phyloP scores from a whole-genome alignment of 257 asterid species.

The Capsicum chinense region DNA sequence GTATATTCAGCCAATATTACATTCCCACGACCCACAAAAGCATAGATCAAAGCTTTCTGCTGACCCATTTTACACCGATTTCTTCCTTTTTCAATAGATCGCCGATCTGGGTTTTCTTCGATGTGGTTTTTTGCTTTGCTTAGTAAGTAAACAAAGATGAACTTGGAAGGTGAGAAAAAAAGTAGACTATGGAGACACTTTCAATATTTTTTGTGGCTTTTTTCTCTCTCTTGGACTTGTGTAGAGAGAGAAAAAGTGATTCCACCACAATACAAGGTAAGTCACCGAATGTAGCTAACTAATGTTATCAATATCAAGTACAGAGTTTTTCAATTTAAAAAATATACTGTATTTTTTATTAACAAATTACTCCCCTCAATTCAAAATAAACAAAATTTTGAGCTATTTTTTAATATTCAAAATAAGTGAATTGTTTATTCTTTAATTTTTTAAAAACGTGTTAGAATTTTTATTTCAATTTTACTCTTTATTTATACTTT shows the following conservation, averaged over 20 bases:
- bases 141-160: slow-evolving; percentile 30
- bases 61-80: slow-evolving; percentile 50
- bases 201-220: not conserved
- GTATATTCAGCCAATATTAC: slow-evolving; percentile 62
- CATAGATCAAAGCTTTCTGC: slow-evolving; percentile 64
- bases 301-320: not conserved
- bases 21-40: slow-evolving; percentile 68
- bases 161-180: no score
- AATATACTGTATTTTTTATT: no score
- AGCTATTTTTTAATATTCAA: no score
- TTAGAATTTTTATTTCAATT: no score
- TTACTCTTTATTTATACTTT: no score
- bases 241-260: not conserved
- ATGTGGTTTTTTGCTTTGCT: not conserved
- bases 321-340: not conserved
- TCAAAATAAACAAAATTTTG: no score
- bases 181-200: no score
- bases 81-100: slow-evolving; percentile 35
- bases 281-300: not conserved
- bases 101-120: not conserved
- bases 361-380: no score
- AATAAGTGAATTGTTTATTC: no score
- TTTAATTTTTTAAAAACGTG: no score
- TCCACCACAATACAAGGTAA: not conserved
- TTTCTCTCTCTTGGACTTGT: slow-evolving; percentile 14